Percentiles rank a stretch among this genome's conserved stretches.
These are phyloP conservation scores for Telfairia occidentalis DNA, from an alignment of 331 rosid genomes.

Conservation along the genomic window DNA sequence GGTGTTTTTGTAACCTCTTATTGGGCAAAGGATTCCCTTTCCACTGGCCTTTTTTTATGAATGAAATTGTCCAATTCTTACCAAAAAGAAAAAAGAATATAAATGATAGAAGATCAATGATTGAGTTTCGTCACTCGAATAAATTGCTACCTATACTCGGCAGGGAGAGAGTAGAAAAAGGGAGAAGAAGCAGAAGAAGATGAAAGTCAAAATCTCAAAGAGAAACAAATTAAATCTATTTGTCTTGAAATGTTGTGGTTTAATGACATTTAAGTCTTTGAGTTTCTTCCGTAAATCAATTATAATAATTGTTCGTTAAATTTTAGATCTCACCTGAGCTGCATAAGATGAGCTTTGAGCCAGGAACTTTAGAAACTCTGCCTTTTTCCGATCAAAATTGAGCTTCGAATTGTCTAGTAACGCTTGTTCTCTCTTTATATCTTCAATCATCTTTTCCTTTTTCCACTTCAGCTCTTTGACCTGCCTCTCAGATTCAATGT, in stretches of 20 bases:
- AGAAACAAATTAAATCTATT: background rate
- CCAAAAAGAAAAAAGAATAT: background rate
- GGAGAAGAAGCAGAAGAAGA: background rate
- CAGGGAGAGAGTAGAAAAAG: background rate
- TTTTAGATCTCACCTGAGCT: slow-evolving; percentile 49
- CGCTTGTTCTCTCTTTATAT: slow-evolving; percentile 44
- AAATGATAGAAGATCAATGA: background rate
- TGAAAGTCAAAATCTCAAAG: background rate
- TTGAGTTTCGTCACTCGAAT: background rate
- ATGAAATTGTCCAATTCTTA: background rate
- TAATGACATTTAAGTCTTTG: background rate
- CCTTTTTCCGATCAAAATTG: slow-evolving; percentile 49
- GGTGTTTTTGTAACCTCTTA: background rate
- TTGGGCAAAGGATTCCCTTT: background rate
- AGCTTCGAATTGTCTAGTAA: slow-evolving; percentile 43
- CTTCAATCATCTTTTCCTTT: slow-evolving; percentile 55
- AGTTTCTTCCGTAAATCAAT: background rate
- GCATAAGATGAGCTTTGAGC: slow-evolving; percentile 38
- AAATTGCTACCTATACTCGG: background rate
- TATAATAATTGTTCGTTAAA: background rate
- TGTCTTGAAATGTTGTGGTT: background rate
- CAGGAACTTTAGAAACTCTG: slow-evolving; percentile 59
- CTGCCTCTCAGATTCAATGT: slow-evolving; percentile 41
- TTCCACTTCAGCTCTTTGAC: slow-evolving; percentile 36
- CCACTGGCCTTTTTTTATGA: background rate